phyloP scores from a whole-genome alignment of 2,329 filamentous ascomycete genomes.

The Drechslerella dactyloides region DNA sequence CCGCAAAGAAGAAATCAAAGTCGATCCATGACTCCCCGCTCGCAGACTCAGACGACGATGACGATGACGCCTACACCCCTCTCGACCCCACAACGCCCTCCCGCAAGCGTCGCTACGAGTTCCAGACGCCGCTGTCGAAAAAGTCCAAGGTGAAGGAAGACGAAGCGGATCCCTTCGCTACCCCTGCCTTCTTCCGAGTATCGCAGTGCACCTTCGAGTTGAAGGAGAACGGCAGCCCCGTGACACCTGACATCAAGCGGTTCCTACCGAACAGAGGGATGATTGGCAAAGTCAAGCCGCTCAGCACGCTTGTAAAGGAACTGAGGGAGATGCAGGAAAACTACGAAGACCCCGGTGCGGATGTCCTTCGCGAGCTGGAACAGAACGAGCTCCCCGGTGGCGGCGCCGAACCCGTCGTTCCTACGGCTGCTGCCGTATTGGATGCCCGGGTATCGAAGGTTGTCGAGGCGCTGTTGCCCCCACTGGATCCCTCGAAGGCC shows the following conservation, averaged over 20 bases:
- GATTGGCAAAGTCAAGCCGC: constrained; percentile 40
- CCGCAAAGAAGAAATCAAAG: constrained; percentile 32
- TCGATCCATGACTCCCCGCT: background rate
- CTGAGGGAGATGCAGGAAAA: constrained; percentile 42
- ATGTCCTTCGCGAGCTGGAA: constrained; percentile 34
- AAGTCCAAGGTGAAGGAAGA: constrained; percentile 12
- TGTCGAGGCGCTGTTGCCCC: background rate
- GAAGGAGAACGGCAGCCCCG: constrained; percentile 35
- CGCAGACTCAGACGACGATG: constrained; percentile 30
- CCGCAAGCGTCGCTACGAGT: constrained; percentile 44
- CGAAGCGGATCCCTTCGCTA: constrained; percentile 32
- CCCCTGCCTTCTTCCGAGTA: constrained; percentile 36
- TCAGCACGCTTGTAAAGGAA: constrained; percentile 34
- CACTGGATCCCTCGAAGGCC: background rate
- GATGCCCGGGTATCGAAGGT: background rate
- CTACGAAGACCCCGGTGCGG: constrained; percentile 35
- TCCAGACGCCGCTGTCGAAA: constrained; percentile 41
- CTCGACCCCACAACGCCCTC: constrained; percentile 44
- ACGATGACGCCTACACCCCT: constrained; percentile 29
- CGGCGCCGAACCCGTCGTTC: background rate
- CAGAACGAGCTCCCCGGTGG: constrained; percentile 10
- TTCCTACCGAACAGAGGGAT: constrained; percentile 35
- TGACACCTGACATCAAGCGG: constrained; percentile 28
- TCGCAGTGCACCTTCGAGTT: constrained; percentile 29
- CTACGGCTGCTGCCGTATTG: background rate